Evolutionary conservation across 495 filamentous ascomycete species (phyloP), one percentile per base, ranked within the genome.

Genomic region (Penicillium maclennaniae): DNA sequence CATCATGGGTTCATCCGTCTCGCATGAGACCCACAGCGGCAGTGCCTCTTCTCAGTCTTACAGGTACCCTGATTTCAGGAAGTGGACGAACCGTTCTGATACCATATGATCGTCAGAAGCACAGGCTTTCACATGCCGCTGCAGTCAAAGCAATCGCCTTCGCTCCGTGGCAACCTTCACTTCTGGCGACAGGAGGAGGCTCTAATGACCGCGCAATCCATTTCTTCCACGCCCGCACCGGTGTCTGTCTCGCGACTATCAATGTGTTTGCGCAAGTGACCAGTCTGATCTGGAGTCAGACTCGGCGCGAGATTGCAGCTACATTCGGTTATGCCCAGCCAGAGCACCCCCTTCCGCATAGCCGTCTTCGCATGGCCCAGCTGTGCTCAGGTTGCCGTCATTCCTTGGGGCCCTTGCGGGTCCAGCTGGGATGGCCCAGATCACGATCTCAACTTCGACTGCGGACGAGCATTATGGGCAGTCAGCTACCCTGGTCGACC

Each of bases 121-220:
- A 95, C 63, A 79, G 78, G 31, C 89, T 93, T 79, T 36, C 72
- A 7, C 90, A 97, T 69, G 81, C 85, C 14, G 92, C 93, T 1
- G 93, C 93, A 8, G 88, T 97, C 60, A 98, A 98, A 69, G 93
- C 93, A 20, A 92, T 97, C 54, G 93, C 93, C 9, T 97, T 97
- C 71, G 96, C 93, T 40, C 93, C 93, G 6, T 97, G 92, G 92
- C 89, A 91, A 50, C 81, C 85, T 27, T 87, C 87, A 16, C 75
- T 98, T 1, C 73, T 98, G 43, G 93, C 93, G 25, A 95, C 92
- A 7, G 93, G 93, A 1, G 93, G 93, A 25, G 93, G 93, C 17
- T 87, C 87, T 44, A 96, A 96, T 63, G 92, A 97, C 68, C 88
- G 91, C 55, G 86, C 88, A 61, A 96, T 98, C 45, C 93, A 97